Conservation (phyloP, 768 basidiomycete genomes). For the Sporobolomyces roseus region DNA sequence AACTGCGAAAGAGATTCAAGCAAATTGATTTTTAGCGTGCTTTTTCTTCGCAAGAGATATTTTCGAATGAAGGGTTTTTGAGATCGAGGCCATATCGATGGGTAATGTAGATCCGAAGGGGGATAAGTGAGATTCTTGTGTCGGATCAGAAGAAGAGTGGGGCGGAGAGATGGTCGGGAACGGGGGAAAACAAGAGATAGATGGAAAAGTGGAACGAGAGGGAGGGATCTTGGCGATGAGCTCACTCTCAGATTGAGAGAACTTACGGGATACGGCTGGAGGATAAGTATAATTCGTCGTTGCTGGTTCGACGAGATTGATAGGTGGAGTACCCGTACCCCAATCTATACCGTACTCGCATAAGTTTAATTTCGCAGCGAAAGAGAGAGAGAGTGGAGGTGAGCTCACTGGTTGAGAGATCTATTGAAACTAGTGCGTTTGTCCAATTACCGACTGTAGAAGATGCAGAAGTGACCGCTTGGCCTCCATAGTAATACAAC, state of each 20-base stretch:
- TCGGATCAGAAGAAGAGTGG: background rate
- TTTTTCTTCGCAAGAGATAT: too few relatives aligned
- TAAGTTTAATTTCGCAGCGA: background rate
- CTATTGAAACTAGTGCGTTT: constrained; percentile 32
- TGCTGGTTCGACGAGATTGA: constrained; percentile 24
- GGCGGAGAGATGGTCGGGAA: background rate
- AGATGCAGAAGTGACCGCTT: background rate
- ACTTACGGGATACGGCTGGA: constrained; percentile 35
- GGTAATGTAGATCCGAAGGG: too few relatives aligned
- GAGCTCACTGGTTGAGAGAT: background rate
- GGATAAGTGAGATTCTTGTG: background rate
- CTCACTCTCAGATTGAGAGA: background rate
- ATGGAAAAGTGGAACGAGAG: background rate
- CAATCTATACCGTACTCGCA: constrained; percentile 16
- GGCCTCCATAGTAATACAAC: constrained; percentile 25
- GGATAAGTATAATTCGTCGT: constrained; percentile 26
- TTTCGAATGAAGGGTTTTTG: too few relatives aligned
- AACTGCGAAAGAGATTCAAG: constrained; percentile 9
- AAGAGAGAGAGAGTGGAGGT: background rate
- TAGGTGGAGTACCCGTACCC: constrained; percentile 21
- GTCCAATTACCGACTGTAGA: constrained; percentile 24
- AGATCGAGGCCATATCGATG: too few relatives aligned
- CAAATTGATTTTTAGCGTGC: background rate
- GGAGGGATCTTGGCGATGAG: background rate
- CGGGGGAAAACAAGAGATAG: background rate